Evolutionary conservation across 345 rosid species (phyloP).

Genomic region (Populus davidiana): DNA sequence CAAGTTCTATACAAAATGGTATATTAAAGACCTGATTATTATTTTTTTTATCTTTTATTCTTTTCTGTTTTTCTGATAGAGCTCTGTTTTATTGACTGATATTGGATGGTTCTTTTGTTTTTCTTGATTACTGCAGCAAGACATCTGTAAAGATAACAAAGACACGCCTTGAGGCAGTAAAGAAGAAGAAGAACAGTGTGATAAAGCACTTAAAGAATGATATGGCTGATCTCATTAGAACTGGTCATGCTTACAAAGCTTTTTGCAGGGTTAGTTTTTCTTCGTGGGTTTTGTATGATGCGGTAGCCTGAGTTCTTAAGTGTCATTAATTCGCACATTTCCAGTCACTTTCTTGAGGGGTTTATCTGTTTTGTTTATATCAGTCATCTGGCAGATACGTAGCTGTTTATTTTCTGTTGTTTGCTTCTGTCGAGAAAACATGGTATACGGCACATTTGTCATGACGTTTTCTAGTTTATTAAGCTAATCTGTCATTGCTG

Average conservation of each 20-base stretch:
- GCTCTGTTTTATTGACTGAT: neutral
- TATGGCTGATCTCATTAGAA: constrained; percentile 72
- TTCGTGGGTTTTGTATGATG: neutral
- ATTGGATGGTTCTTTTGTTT: neutral
- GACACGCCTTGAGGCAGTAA: constrained; percentile 58
- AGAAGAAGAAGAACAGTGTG: constrained; percentile 66
- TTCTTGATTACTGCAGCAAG: constrained; percentile 46
- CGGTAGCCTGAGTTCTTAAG: neutral
- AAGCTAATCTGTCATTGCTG: neutral
- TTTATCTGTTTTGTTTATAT: neutral
- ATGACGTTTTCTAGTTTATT: neutral
- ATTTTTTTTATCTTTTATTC: neutral
- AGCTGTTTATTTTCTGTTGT: neutral
- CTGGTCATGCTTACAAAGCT: constrained; percentile 61
- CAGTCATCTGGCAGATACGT: neutral
- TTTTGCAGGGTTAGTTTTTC: constrained; percentile 59
- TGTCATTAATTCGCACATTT: neutral
- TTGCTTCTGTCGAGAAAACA: neutral
- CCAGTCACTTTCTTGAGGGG: neutral
- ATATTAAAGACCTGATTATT: neutral
- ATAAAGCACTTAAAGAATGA: constrained; percentile 69
- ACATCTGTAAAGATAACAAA: constrained; percentile 50
- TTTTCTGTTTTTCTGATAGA: neutral
- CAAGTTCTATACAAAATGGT: constrained; percentile 31
- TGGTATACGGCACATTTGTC: neutral